Evolutionary conservation across 169 alveolate genomes (phyloP), one percentile per base, ranked within the genome.

Genomic region (Cryptosporidium canis): DNA sequence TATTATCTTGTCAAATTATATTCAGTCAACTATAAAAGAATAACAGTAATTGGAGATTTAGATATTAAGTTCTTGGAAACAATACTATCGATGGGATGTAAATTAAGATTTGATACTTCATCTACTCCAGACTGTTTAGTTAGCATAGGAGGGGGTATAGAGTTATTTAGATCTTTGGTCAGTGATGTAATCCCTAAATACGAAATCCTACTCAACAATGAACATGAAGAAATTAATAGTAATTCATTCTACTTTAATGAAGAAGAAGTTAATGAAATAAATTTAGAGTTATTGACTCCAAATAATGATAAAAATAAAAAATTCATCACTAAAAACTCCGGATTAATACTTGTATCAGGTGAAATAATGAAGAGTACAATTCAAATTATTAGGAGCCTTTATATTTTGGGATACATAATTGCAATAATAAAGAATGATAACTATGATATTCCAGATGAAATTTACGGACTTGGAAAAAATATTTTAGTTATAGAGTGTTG

Each of bases 41-140:
- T 70, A 16, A 35, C 64, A 4, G 67, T 70, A n/a, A 37, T 70
- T 70, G 84, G 84, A 14, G 39, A 70, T 51, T 24, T 16, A 24
- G 67, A 70, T 48, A 11, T 51, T 0, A 51, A 70, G 31, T 31
- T 70, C 39, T 48, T 27, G 14, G 37, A 70, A 48, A n/a, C 53
- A 55, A 24, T 70, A 14, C 18, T 18, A 14, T 70, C 84, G 6
- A 35, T 70, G 35, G 84, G 84, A 1, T 70, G 84, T 51, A 70
- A 70, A 37, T 35, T 48, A 12, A 35, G 29, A 5, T 16, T 70
- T 6, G 66, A 41, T 29, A 58, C 24, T 47, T 48, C 16, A 70
- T 14, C 18, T 27, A 11, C 16, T 1, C 84, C 84, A 29, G 84
- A 70, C 16, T 70, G 84, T 37, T n/a, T 70, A 51, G 33, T 70